These are phyloP conservation scores for Hortiboletus flavorubellus DNA, from an alignment of 768 basidiomycete species.

Conservation along the genomic window DNA sequence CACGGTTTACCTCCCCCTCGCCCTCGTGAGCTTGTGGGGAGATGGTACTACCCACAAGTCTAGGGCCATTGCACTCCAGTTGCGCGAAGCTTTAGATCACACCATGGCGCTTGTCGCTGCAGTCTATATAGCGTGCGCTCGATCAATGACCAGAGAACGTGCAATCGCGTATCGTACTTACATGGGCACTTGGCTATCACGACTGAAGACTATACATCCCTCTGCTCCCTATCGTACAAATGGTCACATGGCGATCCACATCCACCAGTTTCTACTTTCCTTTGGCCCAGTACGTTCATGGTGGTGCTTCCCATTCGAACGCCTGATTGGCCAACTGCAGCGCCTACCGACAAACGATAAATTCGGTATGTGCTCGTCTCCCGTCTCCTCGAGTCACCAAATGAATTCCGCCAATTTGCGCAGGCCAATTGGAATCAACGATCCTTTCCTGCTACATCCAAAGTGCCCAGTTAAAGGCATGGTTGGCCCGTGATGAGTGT, in stretches of 20 bases:
- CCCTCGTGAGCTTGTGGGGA: neutral
- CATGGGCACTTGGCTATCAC: neutral
- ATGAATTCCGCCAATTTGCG: neutral
- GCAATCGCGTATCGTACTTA: neutral
- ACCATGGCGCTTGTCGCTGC: conserved; percentile 1
- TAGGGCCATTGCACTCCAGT: neutral
- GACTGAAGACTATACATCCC: neutral
- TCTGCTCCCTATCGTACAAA: neutral
- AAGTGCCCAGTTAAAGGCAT: neutral
- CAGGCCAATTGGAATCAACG: neutral
- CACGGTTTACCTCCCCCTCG: neutral
- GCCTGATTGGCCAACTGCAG: neutral
- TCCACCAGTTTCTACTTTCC: neutral
- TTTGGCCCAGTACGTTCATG: neutral
- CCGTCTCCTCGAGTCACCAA: too few relatives aligned
- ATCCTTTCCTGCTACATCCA: neutral
- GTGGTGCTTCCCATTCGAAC: conserved; percentile 1
- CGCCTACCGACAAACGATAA: neutral
- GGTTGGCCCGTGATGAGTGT: neutral
- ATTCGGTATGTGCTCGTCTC: neutral
- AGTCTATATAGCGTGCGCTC: neutral
- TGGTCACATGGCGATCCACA: neutral
- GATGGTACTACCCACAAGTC: neutral
- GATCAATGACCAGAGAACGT: neutral
- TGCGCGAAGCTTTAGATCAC: neutral